Base-by-base conservation (phyloP, 768 basidiomycete genomes). In the Heimioporus sp. region DNA sequence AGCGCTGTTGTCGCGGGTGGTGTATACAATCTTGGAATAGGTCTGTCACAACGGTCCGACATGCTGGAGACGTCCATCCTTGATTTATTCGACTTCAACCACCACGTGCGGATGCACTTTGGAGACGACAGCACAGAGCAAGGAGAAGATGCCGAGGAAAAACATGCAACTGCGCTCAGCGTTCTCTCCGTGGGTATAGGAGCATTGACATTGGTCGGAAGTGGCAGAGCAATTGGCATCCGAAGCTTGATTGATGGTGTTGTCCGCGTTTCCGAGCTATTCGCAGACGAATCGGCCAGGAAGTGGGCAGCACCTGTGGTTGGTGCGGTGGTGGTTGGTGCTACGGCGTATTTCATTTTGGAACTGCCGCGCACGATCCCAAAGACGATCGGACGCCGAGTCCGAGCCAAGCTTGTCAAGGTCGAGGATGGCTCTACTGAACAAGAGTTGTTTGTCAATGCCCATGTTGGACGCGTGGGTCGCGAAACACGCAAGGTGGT, bases 401-500 rank as follows among this genome's bases (percentile, higher is more conserved):
- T 98, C 51, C 81, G 80, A 55, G 75, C 82, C 3, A 79, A 83
- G 4, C 78, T 97, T 9, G 62, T 78, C 15, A 73, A 68, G 31
- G 57, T 65, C n/a, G 74, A 75, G 40, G 76, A 76, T 30, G 73
- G 68, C 20, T 71, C 75, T 17, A 78, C 79, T 20, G 70, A 74
- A 32, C 79, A 81, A 43, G 76, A 82, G 46, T 68, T 75, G 30
- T 93, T 86, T 62, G 78, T 87, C 30, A 81, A 85, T 50, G 75
- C 72, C 2, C 86, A 98, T 63, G 78, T 81, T 2, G 77, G 74
- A 39, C 77, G 96, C 19, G 79, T 98, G 37, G 74, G 83, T 47
- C 76, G 83, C 35, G 96, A 98, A 78, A 90, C 92, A 20, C 80
- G 96, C 61, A 98, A 98, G 74, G 96, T 99, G 42, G 73, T 99